phyloP scores from a whole-genome alignment of 176 grass and related monocot genomes.

The Poa annua region DNA sequence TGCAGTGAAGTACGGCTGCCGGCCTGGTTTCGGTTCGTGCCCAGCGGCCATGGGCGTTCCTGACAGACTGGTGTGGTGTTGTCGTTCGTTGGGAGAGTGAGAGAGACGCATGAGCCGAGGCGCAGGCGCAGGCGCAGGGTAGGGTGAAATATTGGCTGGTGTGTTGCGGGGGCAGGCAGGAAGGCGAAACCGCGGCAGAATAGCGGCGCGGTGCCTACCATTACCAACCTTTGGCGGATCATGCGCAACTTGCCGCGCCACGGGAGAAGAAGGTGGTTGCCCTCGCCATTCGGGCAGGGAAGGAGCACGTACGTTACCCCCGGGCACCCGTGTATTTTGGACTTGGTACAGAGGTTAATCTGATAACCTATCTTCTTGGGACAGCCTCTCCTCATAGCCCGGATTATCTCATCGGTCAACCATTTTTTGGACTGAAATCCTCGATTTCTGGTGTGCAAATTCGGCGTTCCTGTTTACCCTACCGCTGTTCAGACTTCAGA shows the following conservation, averaged over 20 bases:
- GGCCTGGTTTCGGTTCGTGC: slow-evolving; percentile 2
- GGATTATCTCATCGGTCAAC: background rate
- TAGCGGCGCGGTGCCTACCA: background rate
- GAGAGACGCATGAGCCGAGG: background rate
- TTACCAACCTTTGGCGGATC: background rate
- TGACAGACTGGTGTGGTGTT: slow-evolving; percentile 53
- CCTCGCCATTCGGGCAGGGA: background rate
- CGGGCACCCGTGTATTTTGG: too few species aligned
- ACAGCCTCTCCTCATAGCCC: background rate
- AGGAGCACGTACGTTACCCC: too few species aligned
- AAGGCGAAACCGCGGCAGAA: slow-evolving; percentile 9
- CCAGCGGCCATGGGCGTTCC: background rate
- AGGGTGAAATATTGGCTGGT: background rate
- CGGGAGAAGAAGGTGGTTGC: background rate
- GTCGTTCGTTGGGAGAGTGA: slow-evolving; percentile 24
- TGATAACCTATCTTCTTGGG: background rate
- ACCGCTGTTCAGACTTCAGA: background rate
- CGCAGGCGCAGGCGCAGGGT: background rate
- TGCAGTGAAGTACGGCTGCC: slow-evolving; percentile 3
- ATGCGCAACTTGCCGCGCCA: slow-evolving; percentile 28
- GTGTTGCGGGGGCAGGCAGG: background rate
- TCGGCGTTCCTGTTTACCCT: background rate
- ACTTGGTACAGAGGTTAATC: background rate
- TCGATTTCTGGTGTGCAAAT: background rate
- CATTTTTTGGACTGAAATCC: background rate